Percentiles rank a stretch among this genome's conserved stretches.
These are phyloP conservation scores for Chalciporus pseudorubinellus DNA, from an alignment of 768 basidiomycete species.

Conservation along the genomic window DNA sequence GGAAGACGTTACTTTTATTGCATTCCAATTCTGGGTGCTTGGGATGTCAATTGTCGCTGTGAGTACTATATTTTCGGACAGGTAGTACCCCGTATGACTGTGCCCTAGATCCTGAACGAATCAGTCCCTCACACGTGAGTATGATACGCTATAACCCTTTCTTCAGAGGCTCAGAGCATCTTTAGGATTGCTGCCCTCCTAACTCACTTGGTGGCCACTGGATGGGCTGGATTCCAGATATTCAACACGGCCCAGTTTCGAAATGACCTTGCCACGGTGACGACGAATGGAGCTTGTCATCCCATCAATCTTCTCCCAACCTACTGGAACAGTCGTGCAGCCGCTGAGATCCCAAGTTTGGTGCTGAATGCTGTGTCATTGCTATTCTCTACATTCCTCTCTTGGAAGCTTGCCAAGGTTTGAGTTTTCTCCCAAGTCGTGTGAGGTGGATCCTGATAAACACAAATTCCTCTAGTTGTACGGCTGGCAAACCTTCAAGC, in stretches of 20 bases:
- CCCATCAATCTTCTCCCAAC: constrained; percentile 50
- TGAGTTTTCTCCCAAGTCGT: background rate
- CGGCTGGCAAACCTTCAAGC: constrained; percentile 88
- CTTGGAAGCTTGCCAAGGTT: constrained; percentile 78
- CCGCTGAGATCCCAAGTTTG: constrained; percentile 64
- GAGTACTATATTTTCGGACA: constrained; percentile 25
- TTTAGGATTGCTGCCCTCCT: constrained; percentile 59
- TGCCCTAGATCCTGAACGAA: constrained; percentile 52
- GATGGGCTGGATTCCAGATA: constrained; percentile 72
- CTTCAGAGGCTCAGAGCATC: background rate
- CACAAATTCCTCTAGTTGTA: constrained; percentile 45
- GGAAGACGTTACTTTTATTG: constrained; percentile 74
- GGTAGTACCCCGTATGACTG: background rate
- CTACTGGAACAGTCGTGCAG: constrained; percentile 62
- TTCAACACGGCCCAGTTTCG: constrained; percentile 57
- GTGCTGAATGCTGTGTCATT: constrained; percentile 60
- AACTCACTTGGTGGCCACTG: constrained; percentile 71
- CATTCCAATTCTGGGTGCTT: constrained; percentile 78
- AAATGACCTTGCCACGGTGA: constrained; percentile 50
- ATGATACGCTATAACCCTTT: background rate
- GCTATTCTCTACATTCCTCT: constrained; percentile 58
- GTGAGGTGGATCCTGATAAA: background rate
- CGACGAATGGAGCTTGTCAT: constrained; percentile 63
- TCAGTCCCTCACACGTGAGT: constrained; percentile 71
- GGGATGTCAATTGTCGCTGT: constrained; percentile 72